Base-by-base conservation (phyloP, 352 stramenopile genomes). In the Phytophthora uliginosa region DNA sequence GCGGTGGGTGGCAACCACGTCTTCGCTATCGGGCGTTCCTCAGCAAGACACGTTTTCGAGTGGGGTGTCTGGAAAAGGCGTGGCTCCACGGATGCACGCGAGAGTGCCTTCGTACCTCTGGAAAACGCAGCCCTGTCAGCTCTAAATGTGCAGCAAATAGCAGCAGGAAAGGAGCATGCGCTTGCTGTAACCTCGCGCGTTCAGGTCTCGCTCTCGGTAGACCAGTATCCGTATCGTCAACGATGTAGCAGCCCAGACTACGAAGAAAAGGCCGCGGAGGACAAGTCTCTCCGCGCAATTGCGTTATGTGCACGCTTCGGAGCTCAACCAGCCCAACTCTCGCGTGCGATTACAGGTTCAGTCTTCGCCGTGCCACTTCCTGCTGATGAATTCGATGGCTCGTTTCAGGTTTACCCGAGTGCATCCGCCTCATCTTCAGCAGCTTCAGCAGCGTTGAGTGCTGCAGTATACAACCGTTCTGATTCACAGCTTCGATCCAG, bases 61-160 rank as follows among this genome's bases (percentile, higher is more conserved):
- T 95, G 85, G 87, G 87, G 85, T 1, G 81, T 84, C n/a, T 90
- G 84, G 79, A 75, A 89, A 62, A 76, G 85, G 0, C 79, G 87
- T 18, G 63, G 74, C 8, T 71, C 77, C 5, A 77, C 63, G 1
- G 82, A 90, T 56, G 62, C 73, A 1, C 78, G 84, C n/a, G 87
- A 94, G 45, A 84, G 78, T 26, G 57, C 82, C 0, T 94, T 93
- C 55, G 63, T 42, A 17, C 87, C 87, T 2, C 58, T 85, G 18
- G 56, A 82, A 22, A 90, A 91, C 22, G 47, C 71, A 2, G 71
- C 76, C 8, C 70, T 94, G 10, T 87, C 84, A 26, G 59, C 64
- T 5, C 61, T 94, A 18, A 78, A 67, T 7, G 69, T 93, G 13
- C 78, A 88, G 9, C 68, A 74, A 22, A 83, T 94, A 51, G 76